Percentiles rank a stretch among this genome's conserved stretches.
Evolutionary conservation across 768 basidiomycete genomes (phyloP).

Genomic region (Auriscalpium orientale): DNA sequence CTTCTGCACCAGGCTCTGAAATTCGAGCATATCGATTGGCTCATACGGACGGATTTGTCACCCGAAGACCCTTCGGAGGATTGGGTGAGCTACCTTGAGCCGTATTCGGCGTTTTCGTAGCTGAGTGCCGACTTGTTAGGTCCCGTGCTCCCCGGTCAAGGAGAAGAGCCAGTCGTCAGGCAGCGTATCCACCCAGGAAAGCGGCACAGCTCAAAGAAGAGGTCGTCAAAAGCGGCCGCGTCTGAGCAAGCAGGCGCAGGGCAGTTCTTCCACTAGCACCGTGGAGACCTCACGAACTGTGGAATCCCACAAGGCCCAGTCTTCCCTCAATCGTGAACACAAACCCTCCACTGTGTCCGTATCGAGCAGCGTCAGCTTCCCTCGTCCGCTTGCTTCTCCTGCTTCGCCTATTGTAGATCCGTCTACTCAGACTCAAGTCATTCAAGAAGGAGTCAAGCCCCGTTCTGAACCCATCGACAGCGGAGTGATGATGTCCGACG

Average conservation of each 20-base stretch:
- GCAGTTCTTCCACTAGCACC: neutral
- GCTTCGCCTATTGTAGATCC: neutral
- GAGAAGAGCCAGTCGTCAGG: neutral
- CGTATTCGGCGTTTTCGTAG: neutral
- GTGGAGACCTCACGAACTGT: neutral
- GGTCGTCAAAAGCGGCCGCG: neutral
- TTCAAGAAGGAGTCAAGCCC: neutral
- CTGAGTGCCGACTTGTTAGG: neutral
- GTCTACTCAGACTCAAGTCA: neutral
- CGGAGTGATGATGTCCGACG: neutral
- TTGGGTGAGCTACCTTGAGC: neutral
- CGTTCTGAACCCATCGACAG: neutral
- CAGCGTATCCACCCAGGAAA: neutral
- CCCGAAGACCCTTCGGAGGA: neutral
- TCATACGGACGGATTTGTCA: neutral
- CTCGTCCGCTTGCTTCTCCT: neutral
- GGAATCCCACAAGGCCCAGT: neutral
- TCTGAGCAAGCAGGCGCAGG: neutral
- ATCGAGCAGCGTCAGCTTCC: neutral
- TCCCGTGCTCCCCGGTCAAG: neutral
- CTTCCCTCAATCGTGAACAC: neutral
- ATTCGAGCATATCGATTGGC: neutral
- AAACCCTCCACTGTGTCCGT: neutral
- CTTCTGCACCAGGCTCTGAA: neutral
- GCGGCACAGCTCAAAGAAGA: neutral